These are phyloP conservation scores for Dryas drummondii DNA, from an alignment of 306 rosid species.

Conservation along the genomic window DNA sequence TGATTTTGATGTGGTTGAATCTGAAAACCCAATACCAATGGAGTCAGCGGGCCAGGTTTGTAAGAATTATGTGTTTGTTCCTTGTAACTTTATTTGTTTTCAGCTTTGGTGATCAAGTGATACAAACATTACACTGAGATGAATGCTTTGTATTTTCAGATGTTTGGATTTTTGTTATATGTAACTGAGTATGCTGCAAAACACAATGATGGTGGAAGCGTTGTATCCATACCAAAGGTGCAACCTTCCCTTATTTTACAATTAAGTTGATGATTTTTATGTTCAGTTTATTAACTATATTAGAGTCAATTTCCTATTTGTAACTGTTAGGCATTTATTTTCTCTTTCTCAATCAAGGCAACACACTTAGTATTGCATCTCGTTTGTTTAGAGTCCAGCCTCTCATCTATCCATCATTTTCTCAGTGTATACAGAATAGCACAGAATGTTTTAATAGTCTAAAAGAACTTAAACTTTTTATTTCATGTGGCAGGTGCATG, in stretches of 20 bases:
- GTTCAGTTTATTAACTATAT: not conserved
- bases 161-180: conserved; percentile 77
- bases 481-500: conserved; percentile 66
- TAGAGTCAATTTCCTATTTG: not conserved
- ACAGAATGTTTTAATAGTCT: not conserved
- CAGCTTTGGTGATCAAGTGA: not conserved
- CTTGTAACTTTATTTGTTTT: not conserved
- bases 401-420: not conserved
- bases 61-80: conserved; percentile 12
- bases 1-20: conserved; percentile 44
- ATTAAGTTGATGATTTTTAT: not conserved
- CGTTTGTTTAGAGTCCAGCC: conserved; percentile 2
- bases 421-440: not conserved
- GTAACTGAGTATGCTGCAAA: conserved; percentile 53
- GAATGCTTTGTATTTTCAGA: conserved; percentile 49
- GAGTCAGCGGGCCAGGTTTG: conserved; percentile 80
- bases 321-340: not conserved
- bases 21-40: conserved; percentile 78
- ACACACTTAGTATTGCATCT: not conserved
- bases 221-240: conserved; percentile 70
- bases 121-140: conserved; percentile 17
- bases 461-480: conserved; percentile 17
- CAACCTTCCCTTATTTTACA: conserved; percentile 9
- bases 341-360: not conserved
- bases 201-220: conserved; percentile 36